phyloP scores from a whole-genome alignment of 139 green algal genomes.

The Coelastrella sp. region DNA sequence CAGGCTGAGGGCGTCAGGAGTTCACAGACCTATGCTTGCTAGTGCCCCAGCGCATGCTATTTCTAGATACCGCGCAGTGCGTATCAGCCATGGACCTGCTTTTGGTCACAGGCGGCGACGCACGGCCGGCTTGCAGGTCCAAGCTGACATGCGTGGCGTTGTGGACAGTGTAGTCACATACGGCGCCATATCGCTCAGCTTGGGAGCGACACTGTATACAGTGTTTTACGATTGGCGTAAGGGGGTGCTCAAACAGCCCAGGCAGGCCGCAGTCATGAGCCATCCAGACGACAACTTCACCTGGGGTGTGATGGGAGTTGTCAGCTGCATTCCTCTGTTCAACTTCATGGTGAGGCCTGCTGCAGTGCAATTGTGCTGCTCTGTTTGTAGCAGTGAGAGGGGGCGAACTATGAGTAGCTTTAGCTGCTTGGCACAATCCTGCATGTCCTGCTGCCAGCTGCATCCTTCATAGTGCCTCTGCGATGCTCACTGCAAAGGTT shows the following conservation, averaged over 20 bases:
- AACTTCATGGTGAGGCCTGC: slow-evolving; percentile 67
- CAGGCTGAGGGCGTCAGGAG: no score
- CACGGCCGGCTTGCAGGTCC: background rate
- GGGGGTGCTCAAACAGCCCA: background rate
- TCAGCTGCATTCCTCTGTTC: slow-evolving; percentile 75
- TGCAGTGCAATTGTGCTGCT: background rate
- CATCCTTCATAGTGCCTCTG: no score
- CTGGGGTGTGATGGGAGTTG: slow-evolving; percentile 74
- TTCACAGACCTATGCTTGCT: no score
- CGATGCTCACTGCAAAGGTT: no score
- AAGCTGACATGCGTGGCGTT: slow-evolving; percentile 8
- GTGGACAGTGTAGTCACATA: slow-evolving; percentile 2
- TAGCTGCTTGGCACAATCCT: no score
- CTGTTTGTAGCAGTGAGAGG: no score
- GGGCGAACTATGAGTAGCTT: no score
- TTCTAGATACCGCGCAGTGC: no score
- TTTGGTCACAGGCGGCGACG: background rate
- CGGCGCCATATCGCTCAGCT: slow-evolving; percentile 22
- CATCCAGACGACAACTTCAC: slow-evolving; percentile 54
- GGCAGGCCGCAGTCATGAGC: background rate
- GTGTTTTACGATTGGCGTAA: slow-evolving; percentile 6
- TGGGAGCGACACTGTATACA: slow-evolving; percentile 1
- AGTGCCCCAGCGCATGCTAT: no score
- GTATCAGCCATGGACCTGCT: background rate
- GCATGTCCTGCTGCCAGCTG: no score